Base-by-base conservation (phyloP, 257 asterid species). In the Nicotiana sylvestris region DNA sequence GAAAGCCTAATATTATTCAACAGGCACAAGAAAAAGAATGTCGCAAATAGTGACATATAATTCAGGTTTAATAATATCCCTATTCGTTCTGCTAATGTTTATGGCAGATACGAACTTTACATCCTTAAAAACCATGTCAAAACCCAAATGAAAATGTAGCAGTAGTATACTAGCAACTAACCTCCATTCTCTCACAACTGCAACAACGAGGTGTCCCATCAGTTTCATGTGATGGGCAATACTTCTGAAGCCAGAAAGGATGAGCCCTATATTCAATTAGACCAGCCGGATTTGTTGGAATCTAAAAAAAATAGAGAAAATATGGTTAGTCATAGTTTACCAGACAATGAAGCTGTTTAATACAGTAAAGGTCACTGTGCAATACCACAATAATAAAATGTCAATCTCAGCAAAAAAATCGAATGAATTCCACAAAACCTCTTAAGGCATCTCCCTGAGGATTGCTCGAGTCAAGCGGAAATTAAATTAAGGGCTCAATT, bases 171-270 rank as follows among this genome's bases (percentile, higher is more conserved):
- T 27, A 51, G 46, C 46, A 27, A 76, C 91, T 81, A 27, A 93
- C 98, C 97, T 95, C 98, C 98, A 95, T 93, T 88, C 96, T 89
- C 86, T 95, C 98, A 35, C 98, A 95, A 89, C 98, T 95, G 92
- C 98, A 95, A 78, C 99, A 94, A 29, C 99, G 97, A 77, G 97
- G 99, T 30, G 99, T 96, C 76, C 98, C 97, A 83, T 96, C 99
- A 77, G 85, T 86, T 87, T 94, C 99, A 58, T 96, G 99, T 61
- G 93, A 83, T 11, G 98, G 99, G 84, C 99, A 96, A 86, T 96
- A 96, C 86, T 96, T 96, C 82, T 96, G 98, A 81, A 85, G 93
- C 99, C 99, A 96, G 92, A 94, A 95, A 79, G 99, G 97, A 91
- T 96, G 99, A 65, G 97, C 98, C 89, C 98, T 89, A 87, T 92